Percentiles rank a stretch among this genome's conserved stretches.
phyloP scores from a whole-genome alignment of 208 protist species.

The Acanthamoeba triangularis region DNA sequence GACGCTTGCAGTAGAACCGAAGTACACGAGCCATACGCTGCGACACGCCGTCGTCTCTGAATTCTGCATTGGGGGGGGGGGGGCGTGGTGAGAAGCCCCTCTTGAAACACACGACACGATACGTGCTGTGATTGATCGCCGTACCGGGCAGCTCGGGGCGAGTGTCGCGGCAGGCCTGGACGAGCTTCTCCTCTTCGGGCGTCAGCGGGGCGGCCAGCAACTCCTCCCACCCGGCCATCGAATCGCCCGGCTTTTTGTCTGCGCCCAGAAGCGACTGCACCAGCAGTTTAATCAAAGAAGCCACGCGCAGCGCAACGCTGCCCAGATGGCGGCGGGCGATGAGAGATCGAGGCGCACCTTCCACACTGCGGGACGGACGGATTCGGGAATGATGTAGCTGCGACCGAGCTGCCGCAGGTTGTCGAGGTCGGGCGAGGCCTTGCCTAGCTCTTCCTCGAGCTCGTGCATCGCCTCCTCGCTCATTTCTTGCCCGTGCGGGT shows the following conservation, averaged over 20 bases:
- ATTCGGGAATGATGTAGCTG: not conserved
- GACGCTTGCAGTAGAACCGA: conserved; percentile 52
- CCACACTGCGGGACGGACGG: not conserved
- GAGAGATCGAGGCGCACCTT: not conserved
- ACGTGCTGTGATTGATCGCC: not conserved
- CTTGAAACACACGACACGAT: not conserved
- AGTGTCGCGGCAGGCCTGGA: not conserved
- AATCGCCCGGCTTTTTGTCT: conserved; percentile 1
- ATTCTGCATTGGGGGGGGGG: not conserved
- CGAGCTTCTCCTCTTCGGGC: conserved; percentile 35
- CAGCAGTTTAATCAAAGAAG: not conserved
- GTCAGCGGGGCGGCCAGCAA: not conserved
- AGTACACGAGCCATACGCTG: not conserved
- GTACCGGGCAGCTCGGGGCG: conserved; percentile 33
- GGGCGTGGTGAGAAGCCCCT: too few relatives aligned
- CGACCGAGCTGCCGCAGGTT: not conserved
- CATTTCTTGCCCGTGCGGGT: not conserved
- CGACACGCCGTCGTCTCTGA: not conserved
- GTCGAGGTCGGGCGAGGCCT: not conserved
- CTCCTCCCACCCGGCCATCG: conserved; percentile 48
- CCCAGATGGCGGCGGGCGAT: not conserved
- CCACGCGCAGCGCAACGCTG: not conserved
- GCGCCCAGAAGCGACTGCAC: not conserved
- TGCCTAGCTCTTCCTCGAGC: not conserved
- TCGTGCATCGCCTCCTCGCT: not conserved